Base-by-base conservation (phyloP, 2,329 filamentous ascomycete genomes). In the Alternaria arbusti region DNA sequence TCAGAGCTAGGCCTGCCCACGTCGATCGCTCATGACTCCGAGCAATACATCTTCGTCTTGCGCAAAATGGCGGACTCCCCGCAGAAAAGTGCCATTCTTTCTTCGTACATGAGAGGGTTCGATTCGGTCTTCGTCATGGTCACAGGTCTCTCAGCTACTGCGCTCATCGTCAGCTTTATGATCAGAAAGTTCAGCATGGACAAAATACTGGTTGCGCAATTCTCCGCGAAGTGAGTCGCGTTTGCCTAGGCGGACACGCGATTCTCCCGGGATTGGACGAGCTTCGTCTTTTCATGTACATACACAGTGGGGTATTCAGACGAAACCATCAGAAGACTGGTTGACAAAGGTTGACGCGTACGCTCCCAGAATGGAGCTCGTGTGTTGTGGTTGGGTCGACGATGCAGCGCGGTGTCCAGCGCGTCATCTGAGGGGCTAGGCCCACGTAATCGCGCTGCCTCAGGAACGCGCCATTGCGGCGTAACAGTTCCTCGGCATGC, bases 171-270 rank as follows among this genome's bases (percentile, higher is more conserved):
- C 11, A 76, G 74, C 62, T 54, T 75, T 9, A 46, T 72, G n/a
- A 76, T 79, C 26, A 69, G 66, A 50, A 72, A 70, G 47, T 76
- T 74, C 46, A 68, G 68, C 57, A 76, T 79, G 75, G 67, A 79
- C 59, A 74, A 74, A 59, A 63, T 61, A n/a, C 57, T 76, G 32
- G 51, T 70, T 7, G 58, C 69, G 15, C 66, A 69, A 23, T 74
- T 66, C 46, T 67, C 73, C 4, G 72, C 69, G 55, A 66, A 63
- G 52, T 68, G 47, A 68, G 28, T 36, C 17, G 26, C 23, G n/a
- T 20, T 20, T 23, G 20, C 12, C 20, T 47, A 23, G 22, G 36
- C 36, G 36, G 4, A 3, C 15, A 6, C 36, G 36, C 36, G 36
- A 40, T 40, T 40, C 36, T 40, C 36, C 36, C 36, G 36, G 36